Percentiles rank a stretch among this genome's conserved stretches.
Conservation (phyloP, 352 stramenopile species). For the Thalassiosira exigua region DNA sequence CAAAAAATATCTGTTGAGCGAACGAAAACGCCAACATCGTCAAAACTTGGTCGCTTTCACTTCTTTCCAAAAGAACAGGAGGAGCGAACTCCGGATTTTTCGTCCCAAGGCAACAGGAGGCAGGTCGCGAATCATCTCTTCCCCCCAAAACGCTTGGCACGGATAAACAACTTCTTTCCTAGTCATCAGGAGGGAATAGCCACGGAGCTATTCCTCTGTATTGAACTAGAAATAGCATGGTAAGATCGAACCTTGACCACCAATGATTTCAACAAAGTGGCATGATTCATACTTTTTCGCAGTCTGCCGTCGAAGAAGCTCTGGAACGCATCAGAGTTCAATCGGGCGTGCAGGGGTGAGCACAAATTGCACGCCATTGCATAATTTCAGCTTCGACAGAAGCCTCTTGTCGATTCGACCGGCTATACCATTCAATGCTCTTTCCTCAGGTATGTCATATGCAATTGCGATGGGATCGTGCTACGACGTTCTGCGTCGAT, state of each 20-base stretch:
- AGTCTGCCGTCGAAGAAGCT: slow-evolving; percentile 88
- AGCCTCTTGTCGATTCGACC: not conserved
- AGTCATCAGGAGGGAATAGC: no score
- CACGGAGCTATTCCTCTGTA: no score
- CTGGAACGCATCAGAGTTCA: slow-evolving; percentile 94
- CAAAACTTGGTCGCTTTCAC: no score
- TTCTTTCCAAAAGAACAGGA: no score
- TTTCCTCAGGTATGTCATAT: slow-evolving; percentile 89
- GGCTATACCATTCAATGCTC: not conserved
- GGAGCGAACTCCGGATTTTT: no score
- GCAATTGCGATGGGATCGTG: slow-evolving; percentile 88
- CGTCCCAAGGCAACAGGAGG: no score
- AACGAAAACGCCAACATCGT: no score
- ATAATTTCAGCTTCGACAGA: slow-evolving; percentile 7
- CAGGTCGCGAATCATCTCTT: no score
- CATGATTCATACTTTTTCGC: not conserved
- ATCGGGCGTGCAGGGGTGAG: slow-evolving; percentile 90
- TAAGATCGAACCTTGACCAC: not conserved
- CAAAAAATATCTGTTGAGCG: no score
- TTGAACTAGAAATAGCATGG: slow-evolving; percentile 1
- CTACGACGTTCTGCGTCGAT: slow-evolving; percentile 90
- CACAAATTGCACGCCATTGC: not conserved
- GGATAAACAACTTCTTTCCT: no score
- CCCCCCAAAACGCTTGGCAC: no score
- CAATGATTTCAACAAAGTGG: not conserved